Evolutionary conservation across 1,284 basidiomycete genomes (phyloP).

Genomic region (Apiotrichum veenhuisii): DNA sequence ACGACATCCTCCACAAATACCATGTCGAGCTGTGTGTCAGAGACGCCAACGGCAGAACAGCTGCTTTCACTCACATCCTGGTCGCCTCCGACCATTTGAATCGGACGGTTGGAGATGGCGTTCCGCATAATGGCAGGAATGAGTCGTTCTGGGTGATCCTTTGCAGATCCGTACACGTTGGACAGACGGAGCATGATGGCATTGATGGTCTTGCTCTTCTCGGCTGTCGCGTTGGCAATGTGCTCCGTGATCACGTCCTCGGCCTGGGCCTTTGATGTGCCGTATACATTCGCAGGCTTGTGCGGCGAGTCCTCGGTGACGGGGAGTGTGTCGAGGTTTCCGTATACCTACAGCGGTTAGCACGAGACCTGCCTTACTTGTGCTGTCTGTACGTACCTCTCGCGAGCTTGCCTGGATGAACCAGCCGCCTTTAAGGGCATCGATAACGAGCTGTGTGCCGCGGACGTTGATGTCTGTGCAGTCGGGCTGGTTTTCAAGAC

Average conservation of each 20-base stretch:
- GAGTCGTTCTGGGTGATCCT: constrained; percentile 33
- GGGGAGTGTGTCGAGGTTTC: constrained; percentile 18
- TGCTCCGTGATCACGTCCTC: constrained; percentile 23
- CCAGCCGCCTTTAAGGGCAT: constrained; percentile 19
- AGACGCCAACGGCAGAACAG: too few relatives aligned
- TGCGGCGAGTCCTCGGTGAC: constrained; percentile 22
- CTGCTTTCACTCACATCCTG: constrained; percentile 33
- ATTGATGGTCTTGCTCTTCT: constrained; percentile 9
- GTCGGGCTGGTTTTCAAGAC: constrained; percentile 32
- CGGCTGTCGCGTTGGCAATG: background rate
- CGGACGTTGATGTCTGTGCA: constrained; percentile 32
- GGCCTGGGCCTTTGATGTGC: constrained; percentile 26
- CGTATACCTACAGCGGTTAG: constrained; percentile 21
- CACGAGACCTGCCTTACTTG: background rate
- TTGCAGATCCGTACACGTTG: constrained; percentile 31
- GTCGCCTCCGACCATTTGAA: constrained; percentile 38
- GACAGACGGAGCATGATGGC: constrained; percentile 31
- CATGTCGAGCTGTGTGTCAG: constrained; percentile 22
- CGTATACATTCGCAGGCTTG: constrained; percentile 31
- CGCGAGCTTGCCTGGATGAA: constrained; percentile 30
- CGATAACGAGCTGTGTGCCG: constrained; percentile 24
- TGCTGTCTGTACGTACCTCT: constrained; percentile 11
- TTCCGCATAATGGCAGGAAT: constrained; percentile 30
- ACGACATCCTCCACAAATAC: constrained; percentile 35
- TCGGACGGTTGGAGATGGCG: constrained; percentile 29